Base-by-base conservation (phyloP, 805 yeast genomes). In the Pichia occidentalis region DNA sequence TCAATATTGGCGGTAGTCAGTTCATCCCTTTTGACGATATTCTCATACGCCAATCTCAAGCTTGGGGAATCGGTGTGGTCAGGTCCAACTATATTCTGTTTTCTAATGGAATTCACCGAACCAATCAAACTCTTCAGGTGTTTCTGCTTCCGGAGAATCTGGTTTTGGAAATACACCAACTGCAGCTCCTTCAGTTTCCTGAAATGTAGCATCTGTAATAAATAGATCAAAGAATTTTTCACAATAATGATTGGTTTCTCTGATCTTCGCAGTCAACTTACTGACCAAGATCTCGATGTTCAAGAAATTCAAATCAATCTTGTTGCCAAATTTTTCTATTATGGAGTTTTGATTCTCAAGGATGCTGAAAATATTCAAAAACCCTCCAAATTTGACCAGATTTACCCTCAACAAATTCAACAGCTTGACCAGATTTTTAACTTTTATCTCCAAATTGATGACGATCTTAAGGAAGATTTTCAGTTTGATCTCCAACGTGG, bases 321-420 rank as follows among this genome's bases (percentile, higher is more conserved):
- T 64, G 34, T 74, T 70, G 1, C 80, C 80, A 45, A 73, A 70
- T 36, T 61, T 62, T 50, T 75, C 80, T 26, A 73, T 63, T 13
- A 49, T 26, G 22, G 42, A 43, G 22, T 56, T 53, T 27, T 57
- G 59, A 20, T 54, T 56, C 60, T 65, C 63, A 57, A 57, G 65
- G 24, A 75, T 62, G 16, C 77, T 69, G 46, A 74, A 72, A 42
- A 74, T 70, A 52, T 75, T 75, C 47, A 73, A 63, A 47, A 71
- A 70, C 4, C 77, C 78, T 16, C 80, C 80, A 35, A 75, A 57
- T 49, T 73, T 77, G 11, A 73, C 64, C 45, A 73, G 49, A 5
- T 61, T 56, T 12, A 57, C 42, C 34, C 71, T 59, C 24, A 70
- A 52, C 1, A 49, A 47, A 36, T 67, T 68, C 43, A 65, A 63